These are phyloP conservation scores for Vitellaria paradoxa DNA, from an alignment of 179 eudicot genomes.

Conservation along the genomic window DNA sequence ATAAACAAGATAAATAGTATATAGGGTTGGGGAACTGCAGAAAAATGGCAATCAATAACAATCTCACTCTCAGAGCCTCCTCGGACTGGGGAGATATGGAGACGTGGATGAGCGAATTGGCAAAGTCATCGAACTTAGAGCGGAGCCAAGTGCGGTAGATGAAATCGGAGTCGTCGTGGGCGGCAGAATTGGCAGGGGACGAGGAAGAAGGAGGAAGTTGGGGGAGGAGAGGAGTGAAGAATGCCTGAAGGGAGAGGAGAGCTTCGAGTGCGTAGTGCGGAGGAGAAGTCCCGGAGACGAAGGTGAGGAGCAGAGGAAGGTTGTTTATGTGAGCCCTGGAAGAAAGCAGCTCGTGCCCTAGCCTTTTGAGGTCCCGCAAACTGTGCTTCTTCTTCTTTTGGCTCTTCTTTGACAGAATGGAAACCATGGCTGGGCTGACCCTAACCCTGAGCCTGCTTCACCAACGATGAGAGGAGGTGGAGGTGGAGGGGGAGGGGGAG, in stretches of 20 bases:
- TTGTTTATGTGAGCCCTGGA: constrained; percentile 73
- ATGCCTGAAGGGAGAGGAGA: constrained; percentile 75
- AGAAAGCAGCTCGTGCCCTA: constrained; percentile 65
- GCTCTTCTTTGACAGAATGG: constrained; percentile 15
- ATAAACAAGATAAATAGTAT: neutral
- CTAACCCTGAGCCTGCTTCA: neutral
- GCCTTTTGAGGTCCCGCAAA: constrained; percentile 49
- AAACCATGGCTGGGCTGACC: constrained; percentile 30
- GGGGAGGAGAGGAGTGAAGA: constrained; percentile 60
- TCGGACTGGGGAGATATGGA: constrained; percentile 41
- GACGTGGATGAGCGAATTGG: constrained; percentile 43
- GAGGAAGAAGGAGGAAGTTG: constrained; percentile 48
- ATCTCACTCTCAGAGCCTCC: constrained; percentile 48
- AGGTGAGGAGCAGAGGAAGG: constrained; percentile 58
- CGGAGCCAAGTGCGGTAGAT: constrained; percentile 83
- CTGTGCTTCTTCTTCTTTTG: constrained; percentile 35
- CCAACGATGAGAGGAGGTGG: too few relatives aligned
- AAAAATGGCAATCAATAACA: neutral
- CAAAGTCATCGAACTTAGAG: constrained; percentile 68
- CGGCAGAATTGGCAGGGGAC: constrained; percentile 12
- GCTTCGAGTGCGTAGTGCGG: constrained; percentile 66
- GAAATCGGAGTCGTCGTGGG: constrained; percentile 46
- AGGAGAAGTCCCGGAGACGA: constrained; percentile 47
- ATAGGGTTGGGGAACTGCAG: neutral
- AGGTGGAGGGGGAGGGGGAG: too few relatives aligned